These are phyloP conservation scores for Cicer judaicum DNA, from an alignment of 306 rosid species.

Conservation along the genomic window DNA sequence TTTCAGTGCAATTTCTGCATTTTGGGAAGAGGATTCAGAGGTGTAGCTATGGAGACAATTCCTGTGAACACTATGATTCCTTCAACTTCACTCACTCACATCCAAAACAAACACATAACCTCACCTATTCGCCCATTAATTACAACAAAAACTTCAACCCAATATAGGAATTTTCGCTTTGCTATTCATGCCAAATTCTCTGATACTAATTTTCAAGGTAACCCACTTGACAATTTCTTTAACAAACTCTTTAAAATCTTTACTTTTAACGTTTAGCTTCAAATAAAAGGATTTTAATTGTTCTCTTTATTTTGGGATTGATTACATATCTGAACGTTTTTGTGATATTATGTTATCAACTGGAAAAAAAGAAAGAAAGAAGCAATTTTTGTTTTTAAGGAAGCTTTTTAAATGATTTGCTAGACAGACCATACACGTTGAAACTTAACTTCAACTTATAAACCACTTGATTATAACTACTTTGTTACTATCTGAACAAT, in stretches of 20 bases:
- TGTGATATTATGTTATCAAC: background rate
- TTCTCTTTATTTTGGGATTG: conserved; percentile 1
- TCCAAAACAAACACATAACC: background rate
- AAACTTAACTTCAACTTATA: too few species aligned
- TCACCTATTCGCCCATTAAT: conserved; percentile 9
- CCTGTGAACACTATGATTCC: conserved; percentile 44
- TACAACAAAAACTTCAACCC: conserved; percentile 38
- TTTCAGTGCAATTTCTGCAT: background rate
- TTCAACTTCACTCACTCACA: conserved; percentile 45
- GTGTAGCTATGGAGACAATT: conserved; percentile 57
- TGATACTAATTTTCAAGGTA: conserved; percentile 63
- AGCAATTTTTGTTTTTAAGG: background rate
- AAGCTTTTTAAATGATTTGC: background rate
- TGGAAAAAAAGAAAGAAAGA: background rate
- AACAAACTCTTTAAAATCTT: background rate
- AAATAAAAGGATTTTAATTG: background rate
- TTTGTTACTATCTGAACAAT: background rate
- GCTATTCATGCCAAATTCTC: conserved; percentile 50
- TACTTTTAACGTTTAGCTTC: conserved; percentile 1
- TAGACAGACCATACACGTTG: background rate
- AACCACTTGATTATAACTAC: too few species aligned
- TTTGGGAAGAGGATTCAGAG: background rate
- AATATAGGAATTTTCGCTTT: conserved; percentile 32
- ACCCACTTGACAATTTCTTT: background rate
- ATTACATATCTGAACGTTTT: conserved; percentile 4